These are phyloP conservation scores for Ogataea neopini DNA, from an alignment of 805 yeast species.

Conservation along the genomic window DNA sequence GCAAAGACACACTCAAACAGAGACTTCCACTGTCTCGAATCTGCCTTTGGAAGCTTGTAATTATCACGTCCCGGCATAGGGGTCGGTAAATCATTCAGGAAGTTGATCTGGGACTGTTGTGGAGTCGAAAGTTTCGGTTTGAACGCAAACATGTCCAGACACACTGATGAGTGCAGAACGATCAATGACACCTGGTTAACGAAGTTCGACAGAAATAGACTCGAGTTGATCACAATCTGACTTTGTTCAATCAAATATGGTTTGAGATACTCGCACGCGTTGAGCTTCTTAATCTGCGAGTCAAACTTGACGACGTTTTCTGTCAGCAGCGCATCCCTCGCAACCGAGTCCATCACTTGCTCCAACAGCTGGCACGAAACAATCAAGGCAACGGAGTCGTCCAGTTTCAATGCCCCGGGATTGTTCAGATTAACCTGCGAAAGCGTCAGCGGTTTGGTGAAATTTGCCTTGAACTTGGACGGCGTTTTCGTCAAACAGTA, in stretches of 20 bases:
- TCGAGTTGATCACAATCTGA: constrained; percentile 37
- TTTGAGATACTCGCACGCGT: constrained; percentile 11
- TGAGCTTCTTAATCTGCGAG: constrained; percentile 27
- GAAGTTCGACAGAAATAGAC: constrained; percentile 36
- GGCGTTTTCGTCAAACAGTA: constrained; percentile 17
- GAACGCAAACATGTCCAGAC: constrained; percentile 39
- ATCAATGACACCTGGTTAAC: constrained; percentile 30
- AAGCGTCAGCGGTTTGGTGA: constrained; percentile 14
- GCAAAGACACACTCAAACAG: constrained; percentile 34
- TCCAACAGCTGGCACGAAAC: constrained; percentile 35
- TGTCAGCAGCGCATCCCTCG: constrained; percentile 28
- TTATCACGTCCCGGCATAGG: constrained; percentile 21
- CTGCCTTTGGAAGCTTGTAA: constrained; percentile 18
- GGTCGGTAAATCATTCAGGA: constrained; percentile 29
- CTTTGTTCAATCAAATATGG: constrained; percentile 21
- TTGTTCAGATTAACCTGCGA: constrained; percentile 20
- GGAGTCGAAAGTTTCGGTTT: constrained; percentile 28
- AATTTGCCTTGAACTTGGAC: constrained; percentile 16
- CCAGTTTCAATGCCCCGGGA: constrained; percentile 13
- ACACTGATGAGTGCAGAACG: constrained; percentile 32
- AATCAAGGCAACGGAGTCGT: constrained; percentile 35
- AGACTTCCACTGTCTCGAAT: constrained; percentile 33
- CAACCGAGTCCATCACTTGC: constrained; percentile 37
- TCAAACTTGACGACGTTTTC: constrained; percentile 28
- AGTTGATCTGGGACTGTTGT: constrained; percentile 22